Percentiles rank a stretch among this genome's conserved stretches.
phyloP scores from a whole-genome alignment of 2,329 filamentous ascomycete genomes.

The Penicillium paneum region DNA sequence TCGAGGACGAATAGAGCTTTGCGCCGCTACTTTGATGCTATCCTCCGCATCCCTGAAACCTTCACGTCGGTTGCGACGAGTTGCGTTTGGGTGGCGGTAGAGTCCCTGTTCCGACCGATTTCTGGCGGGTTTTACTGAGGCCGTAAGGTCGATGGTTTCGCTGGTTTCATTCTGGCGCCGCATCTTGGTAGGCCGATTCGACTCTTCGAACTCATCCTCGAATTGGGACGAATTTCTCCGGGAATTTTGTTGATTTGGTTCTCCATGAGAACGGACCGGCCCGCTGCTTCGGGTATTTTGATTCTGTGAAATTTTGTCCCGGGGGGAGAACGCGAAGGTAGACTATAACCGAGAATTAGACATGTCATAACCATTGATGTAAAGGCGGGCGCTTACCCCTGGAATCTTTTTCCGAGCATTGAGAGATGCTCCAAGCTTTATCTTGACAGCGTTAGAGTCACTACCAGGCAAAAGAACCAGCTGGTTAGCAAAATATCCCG shows the following conservation, averaged over 20 bases:
- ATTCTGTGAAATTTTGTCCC: conserved; percentile 25
- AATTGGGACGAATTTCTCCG: conserved; percentile 1
- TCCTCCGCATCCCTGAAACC: conserved; percentile 26
- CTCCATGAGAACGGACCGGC: conserved; percentile 30
- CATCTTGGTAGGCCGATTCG: conserved; percentile 29
- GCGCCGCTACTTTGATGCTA: conserved; percentile 4
- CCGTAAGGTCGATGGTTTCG: conserved; percentile 1
- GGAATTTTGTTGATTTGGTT: conserved; percentile 7
- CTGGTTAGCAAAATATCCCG: neutral
- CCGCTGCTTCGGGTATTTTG: conserved; percentile 30
- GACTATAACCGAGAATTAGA: conserved; percentile 10
- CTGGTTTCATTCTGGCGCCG: conserved; percentile 22
- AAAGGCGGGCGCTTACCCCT: conserved; percentile 15
- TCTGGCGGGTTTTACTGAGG: neutral
- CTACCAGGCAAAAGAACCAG: conserved; percentile 8
- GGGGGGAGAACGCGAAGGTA: conserved; percentile 22
- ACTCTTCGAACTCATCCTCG: conserved; percentile 18
- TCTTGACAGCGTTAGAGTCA: conserved; percentile 23
- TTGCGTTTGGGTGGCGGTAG: neutral
- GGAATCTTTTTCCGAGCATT: conserved; percentile 19
- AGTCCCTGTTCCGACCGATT: neutral
- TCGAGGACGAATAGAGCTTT: neutral
- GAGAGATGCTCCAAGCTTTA: conserved; percentile 28
- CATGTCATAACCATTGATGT: neutral
- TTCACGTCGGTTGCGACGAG: conserved; percentile 1